Evolutionary conservation across 352 stramenopile genomes (phyloP), one percentile per base, ranked within the genome.

Genomic region (Phytophthora gonapodyides): DNA sequence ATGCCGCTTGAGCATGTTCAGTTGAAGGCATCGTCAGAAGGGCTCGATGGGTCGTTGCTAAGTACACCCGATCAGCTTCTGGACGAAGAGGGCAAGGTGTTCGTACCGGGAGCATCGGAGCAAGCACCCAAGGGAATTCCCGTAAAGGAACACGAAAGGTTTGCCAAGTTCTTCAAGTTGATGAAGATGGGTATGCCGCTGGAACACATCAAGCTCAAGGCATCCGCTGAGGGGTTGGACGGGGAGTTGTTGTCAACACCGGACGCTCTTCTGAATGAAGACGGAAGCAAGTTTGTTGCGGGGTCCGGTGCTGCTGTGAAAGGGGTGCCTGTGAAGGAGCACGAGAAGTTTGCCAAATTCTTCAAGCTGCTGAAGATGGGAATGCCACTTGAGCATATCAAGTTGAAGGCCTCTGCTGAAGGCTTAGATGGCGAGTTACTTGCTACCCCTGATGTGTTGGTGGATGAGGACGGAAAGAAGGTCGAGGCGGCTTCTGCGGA

Each of bases 1-100:
- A 92, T 96, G 81, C 86, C 83, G 7, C 58, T 90, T 17, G 89
- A 88, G 34, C 91, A 97, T 48, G 80, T 98, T 36, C 84, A 98
- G 70, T 80, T 97, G 69, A 97, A 97, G 59, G 76, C 65, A 10
- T 77, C 71, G 16, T 71, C 81, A 0, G 84, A 91, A 59, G 85
- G 82, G 13, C 57, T 92, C 0, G 71, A 91, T 71, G 62, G 43
- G 2, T 49, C 56, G 0, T 48, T 92, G 36, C 67, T 94, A 12
- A 83, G 76, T 31, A 87, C 69, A 17, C 77, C 82, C 4, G 80
- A 93, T 17, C 52, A 66, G 31, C 57, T 89, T 48, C 42, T 89
- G 21, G 73, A 91, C 50, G 63, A 73, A 42, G 75, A 84, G 42
- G 80, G 78, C 9, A 81, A 80, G 15, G 24, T 63, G 10, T 80